These are phyloP conservation scores for Botrytis tulipae DNA, from an alignment of 2,329 filamentous ascomycete species.

Conservation along the genomic window DNA sequence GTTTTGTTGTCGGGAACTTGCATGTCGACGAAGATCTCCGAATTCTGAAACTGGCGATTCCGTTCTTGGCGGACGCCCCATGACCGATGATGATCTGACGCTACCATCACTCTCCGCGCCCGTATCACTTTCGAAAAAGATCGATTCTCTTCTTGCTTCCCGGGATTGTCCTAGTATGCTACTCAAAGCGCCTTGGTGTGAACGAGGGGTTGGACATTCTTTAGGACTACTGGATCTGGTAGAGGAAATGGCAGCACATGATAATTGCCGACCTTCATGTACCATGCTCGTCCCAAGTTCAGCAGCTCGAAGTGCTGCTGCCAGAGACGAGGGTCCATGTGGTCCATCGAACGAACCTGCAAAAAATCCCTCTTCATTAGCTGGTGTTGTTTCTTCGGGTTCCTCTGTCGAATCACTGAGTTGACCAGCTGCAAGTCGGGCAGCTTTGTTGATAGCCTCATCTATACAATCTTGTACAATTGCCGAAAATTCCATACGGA, in stretches of 20 bases:
- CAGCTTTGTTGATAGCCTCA: slow-evolving; percentile 85
- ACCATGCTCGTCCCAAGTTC: slow-evolving; percentile 28
- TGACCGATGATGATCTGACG: slow-evolving; percentile 72
- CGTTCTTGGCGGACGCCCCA: slow-evolving; percentile 69
- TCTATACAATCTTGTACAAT: slow-evolving; percentile 95
- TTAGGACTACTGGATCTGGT: slow-evolving; percentile 81
- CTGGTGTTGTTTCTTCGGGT: slow-evolving; percentile 44
- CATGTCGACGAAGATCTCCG: slow-evolving; percentile 69
- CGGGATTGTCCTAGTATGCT: slow-evolving; percentile 57
- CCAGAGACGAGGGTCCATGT: slow-evolving; percentile 49
- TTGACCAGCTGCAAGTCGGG: slow-evolving; percentile 80
- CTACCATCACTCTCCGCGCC: slow-evolving; percentile 74
- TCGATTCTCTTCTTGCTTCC: slow-evolving; percentile 70
- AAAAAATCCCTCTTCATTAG: slow-evolving; percentile 52
- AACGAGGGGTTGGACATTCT: slow-evolving; percentile 87
- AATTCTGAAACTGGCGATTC: slow-evolving; percentile 92
- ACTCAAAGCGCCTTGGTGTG: slow-evolving; percentile 59
- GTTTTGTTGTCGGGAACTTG: slow-evolving; percentile 79
- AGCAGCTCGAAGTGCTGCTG: slow-evolving; percentile 49
- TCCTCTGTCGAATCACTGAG: slow-evolving; percentile 70
- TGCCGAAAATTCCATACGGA: slow-evolving; percentile 88
- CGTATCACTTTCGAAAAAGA: slow-evolving; percentile 79
- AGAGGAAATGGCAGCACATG: slow-evolving; percentile 56
- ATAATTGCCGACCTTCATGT: slow-evolving; percentile 45
- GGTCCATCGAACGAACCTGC: slow-evolving; percentile 55